Evolutionary conservation across 257 asterid genomes (phyloP), one percentile per base, ranked within the genome.

Genomic region (Solanum pinnatisectum): DNA sequence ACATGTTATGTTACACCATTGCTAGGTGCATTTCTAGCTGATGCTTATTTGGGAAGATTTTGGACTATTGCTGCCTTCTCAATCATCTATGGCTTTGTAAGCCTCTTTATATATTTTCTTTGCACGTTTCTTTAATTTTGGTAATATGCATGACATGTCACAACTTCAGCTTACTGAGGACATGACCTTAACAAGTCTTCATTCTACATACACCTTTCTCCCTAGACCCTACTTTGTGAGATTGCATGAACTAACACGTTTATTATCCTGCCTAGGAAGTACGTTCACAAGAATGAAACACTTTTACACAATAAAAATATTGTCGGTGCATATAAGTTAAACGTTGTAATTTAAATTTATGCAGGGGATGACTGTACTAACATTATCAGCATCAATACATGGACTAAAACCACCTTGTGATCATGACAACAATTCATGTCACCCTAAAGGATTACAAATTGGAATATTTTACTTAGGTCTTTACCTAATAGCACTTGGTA

Each of bases 41-140:
- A 94, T 86, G 94, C 97, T 4, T 95, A 94, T 87, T 88, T 95
- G 89, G 98, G 98, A 74, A 88, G 98, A 94, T 95, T 91, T 52
- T 95, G 97, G 98, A 95, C 98, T 10, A 94, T 94, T 79, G 96
- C 95, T 14, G 84, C 88, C 70, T 95, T 95, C 90, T 95, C 95
- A 15, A 91, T 87, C 70, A 89, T 95, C 87, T 95, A 95, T 76
- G 95, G 92, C 79, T 89, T 94, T 22, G 98, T 95, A 90, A 89
- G 83, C 83, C 49, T 27, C 65, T 74, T 3, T 36, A 18, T 52
- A 56, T 52, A 1, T 52, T 5, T 52, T 14, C 59, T 46, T 46
- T 46, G 56, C 56, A 13, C 13, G 56, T 46, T 46, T 52, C 63
- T 52, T 52, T 52, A 52, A 18, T 18, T 52, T 52, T 52, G 4